Percentiles rank a stretch among this genome's conserved stretches.
Evolutionary conservation across 306 rosid genomes (phyloP).

Genomic region (Inga oerstediana): DNA sequence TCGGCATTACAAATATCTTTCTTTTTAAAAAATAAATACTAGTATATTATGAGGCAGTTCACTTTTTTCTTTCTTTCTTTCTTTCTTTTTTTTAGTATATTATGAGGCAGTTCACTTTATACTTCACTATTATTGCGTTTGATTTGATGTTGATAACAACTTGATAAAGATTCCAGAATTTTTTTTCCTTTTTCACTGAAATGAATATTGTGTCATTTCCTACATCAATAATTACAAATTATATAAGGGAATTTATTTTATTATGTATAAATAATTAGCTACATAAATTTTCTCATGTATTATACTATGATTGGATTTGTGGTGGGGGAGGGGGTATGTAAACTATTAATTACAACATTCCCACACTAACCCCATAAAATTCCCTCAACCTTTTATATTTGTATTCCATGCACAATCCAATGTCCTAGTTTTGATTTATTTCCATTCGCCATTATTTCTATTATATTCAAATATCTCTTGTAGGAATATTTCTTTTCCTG

Average conservation of each 20-base stretch:
- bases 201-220: constrained; percentile 50
- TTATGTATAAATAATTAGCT: not conserved
- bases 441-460: no score
- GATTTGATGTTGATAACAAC: constrained; percentile 34
- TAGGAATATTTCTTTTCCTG: not conserved
- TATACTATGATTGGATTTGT: no score
- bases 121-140: constrained; percentile 38
- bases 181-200: constrained; percentile 16
- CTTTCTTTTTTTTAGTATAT: not conserved
- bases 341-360: no score
- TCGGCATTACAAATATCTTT: constrained; percentile 37
- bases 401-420: not conserved
- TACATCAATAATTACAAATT: constrained; percentile 40
- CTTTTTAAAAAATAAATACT: not conserved
- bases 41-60: constrained; percentile 22
- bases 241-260: constrained; percentile 1
- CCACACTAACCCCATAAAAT: not conserved
- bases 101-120: constrained; percentile 41
- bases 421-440: no score
- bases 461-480: not conserved
- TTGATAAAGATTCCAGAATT: constrained; percentile 29
- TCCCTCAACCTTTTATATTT: not conserved
- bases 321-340: no score
- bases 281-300: no score
- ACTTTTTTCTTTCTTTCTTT: constrained; percentile 14